A percentile compares a stretch with the other conserved stretches of the same genome.
phyloP scores from a whole-genome alignment of 2,329 filamentous ascomycete genomes.

The Karstenula rhodostoma region DNA sequence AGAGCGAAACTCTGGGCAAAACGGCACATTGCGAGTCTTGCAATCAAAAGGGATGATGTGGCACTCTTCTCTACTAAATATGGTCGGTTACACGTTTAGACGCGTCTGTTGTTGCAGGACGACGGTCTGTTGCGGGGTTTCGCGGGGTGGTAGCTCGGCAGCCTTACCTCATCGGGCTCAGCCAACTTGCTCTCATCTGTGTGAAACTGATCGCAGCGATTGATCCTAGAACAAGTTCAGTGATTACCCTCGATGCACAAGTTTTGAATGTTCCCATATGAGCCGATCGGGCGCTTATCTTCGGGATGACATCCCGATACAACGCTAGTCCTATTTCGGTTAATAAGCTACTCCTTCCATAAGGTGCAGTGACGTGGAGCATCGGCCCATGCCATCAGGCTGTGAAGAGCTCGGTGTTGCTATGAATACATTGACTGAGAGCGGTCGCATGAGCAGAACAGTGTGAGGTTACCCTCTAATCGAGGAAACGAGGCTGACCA shows the following conservation, averaged over 20 bases:
- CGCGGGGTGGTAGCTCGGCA: neutral
- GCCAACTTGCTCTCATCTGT: neutral
- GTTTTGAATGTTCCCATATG: too few relatives aligned
- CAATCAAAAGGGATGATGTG: neutral
- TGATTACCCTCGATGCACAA: too few relatives aligned
- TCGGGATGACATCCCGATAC: constrained; percentile 6
- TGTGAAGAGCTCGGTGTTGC: neutral
- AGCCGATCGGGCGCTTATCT: too few relatives aligned
- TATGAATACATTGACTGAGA: constrained; percentile 18
- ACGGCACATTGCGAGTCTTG: constrained; percentile 15
- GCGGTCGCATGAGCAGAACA: constrained; percentile 25
- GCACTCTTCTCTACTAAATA: neutral
- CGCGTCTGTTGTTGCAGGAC: constrained; percentile 2
- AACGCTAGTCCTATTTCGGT: neutral
- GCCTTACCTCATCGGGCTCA: neutral
- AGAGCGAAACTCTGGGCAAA: constrained; percentile 14
- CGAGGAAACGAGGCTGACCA: neutral
- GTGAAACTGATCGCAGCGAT: neutral
- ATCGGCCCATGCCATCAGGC: constrained; percentile 23
- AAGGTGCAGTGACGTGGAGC: constrained; percentile 2
- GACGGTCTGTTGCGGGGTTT: neutral
- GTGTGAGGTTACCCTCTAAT: constrained; percentile 20
- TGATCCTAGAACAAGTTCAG: neutral
- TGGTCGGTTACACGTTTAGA: neutral
- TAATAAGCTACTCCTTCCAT: neutral